A percentile compares a stretch with the other conserved stretches of the same genome.
These are phyloP conservation scores for Trametes polyzona DNA, from an alignment of 1,284 basidiomycete species.

Conservation along the genomic window DNA sequence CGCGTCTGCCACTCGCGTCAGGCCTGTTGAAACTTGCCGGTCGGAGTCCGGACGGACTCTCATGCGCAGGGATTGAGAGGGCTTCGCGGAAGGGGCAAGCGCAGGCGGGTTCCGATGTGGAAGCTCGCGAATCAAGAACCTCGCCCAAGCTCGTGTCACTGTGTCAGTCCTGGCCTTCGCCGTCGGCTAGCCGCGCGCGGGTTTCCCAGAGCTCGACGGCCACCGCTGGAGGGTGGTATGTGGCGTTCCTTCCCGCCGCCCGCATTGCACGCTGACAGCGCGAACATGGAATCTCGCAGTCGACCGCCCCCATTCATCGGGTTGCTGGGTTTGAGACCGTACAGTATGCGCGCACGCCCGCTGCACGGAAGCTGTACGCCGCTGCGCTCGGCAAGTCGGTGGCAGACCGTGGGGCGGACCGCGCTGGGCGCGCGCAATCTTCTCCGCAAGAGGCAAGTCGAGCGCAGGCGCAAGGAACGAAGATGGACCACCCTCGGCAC, in stretches of 20 bases:
- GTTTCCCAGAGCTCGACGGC: neutral
- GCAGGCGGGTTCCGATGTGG: constrained; percentile 5
- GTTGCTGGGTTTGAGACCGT: neutral
- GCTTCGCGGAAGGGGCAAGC: constrained; percentile 8
- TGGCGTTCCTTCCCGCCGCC: neutral
- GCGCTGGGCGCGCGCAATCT: constrained; percentile 3
- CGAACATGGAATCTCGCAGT: neutral
- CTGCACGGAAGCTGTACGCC: neutral
- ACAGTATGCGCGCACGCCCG: neutral
- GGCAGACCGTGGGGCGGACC: neutral
- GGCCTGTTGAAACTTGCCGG: neutral
- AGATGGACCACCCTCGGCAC: constrained; percentile 6
- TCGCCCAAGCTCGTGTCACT: neutral
- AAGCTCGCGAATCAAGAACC: neutral
- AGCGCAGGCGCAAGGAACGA: constrained; percentile 9
- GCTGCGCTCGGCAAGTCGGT: no score
- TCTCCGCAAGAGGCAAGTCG: constrained; percentile 13
- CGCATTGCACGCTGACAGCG: neutral
- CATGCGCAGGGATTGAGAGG: neutral
- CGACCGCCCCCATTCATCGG: no score
- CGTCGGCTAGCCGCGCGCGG: neutral
- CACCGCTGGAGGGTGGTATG: neutral
- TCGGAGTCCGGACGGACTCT: no score
- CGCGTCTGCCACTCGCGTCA: neutral
- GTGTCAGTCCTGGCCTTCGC: neutral